Conservation (phyloP, 257 asterid genomes). For the Schizonepeta tenuifolia region DNA sequence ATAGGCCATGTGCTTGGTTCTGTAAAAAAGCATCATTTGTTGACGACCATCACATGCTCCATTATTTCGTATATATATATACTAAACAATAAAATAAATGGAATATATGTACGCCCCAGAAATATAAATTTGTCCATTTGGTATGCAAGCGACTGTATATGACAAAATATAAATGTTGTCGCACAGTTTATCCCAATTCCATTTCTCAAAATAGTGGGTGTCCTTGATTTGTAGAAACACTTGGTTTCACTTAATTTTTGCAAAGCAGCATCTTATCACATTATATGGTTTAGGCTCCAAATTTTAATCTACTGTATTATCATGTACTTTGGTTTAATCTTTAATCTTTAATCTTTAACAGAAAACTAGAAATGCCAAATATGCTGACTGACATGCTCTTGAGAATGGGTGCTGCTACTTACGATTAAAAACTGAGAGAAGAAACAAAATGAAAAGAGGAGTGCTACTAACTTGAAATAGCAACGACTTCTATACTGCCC, state of each 20-base stretch:
- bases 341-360: no score
- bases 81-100: not conserved
- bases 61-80: not conserved
- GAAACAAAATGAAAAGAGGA: no score
- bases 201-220: not conserved
- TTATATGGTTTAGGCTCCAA: not conserved
- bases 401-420: no score
- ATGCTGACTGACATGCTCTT: not conserved
- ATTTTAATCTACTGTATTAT: not conserved
- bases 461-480: not conserved
- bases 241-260: not conserved
- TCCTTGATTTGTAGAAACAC: not conserved
- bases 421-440: no score
- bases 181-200: not conserved
- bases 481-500: not conserved
- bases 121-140: not conserved
- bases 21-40: not conserved
- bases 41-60: not conserved
- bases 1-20: slow-evolving; percentile 1
- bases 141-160: not conserved
- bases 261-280: not conserved
- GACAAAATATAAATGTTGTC: not conserved
- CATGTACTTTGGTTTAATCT: no score
- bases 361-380: no score
- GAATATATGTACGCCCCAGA: not conserved